Base-by-base conservation (phyloP, 352 stramenopile genomes). In the Phytophthora vignae region DNA sequence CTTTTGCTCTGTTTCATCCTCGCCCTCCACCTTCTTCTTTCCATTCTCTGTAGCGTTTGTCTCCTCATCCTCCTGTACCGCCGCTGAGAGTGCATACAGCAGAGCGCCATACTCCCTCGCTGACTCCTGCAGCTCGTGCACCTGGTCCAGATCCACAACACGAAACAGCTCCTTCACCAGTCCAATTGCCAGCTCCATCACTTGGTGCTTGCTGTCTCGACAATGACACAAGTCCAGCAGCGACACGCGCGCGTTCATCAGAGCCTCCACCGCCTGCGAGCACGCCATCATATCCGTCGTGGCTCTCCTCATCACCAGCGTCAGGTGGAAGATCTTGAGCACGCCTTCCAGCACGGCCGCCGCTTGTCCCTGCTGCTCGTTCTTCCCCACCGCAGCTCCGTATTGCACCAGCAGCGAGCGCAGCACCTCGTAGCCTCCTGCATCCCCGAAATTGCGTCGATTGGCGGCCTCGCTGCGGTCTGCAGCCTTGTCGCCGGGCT, bases 401-500 rank as follows among this genome's bases (percentile, higher is more conserved):
- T 91, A 84, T 42, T 93, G 83, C n/a, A 90, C 78, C 50, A 94
- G 46, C 19, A 95, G 67, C 48, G 85, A 87, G 2, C 82, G 78
- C 11, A 96, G 61, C 44, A 93, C 81, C 12, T 94, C 84, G 54
- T 78, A 96, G 2, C 89, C 89, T 25, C 86, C 86, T 42, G 83
- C 72, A 15, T 95, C 87, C 9, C 77, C 82, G 73, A 96, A 95
- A 57, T 92, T 92, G 4, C 83, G 76, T n/a, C 83, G 77, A 63
- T 94, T 95, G n/a, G 82, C 81, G 5, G 76, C 82, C 50, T 96
- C 87, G 63, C 86, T 90, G 52, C 91, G 88, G 25, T 96, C 84
- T 19, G 61, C 65, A 0, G 75, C 78, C 46, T 90, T 93, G 60
- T 95, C 86, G 1, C 69, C 82, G 1, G 59, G 57, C 5, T 95